A percentile compares a stretch with the other conserved stretches of the same genome.
phyloP scores from a whole-genome alignment of 305 asterid genomes.

The Salvia sclarea region DNA sequence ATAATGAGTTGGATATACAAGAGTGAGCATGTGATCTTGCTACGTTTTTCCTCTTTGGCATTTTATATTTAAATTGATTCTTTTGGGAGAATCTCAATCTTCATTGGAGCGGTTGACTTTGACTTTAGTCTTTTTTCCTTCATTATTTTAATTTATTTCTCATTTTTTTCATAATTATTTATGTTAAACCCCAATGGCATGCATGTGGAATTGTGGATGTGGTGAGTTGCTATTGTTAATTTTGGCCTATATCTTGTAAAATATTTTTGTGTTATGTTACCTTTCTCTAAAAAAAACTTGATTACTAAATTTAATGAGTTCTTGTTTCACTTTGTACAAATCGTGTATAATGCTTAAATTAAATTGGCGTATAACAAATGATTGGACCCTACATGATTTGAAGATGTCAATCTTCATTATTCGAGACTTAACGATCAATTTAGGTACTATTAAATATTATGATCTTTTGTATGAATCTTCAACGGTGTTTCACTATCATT shows the following conservation, averaged over 20 bases:
- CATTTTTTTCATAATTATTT: no score
- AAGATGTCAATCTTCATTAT: background rate
- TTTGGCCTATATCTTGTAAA: background rate
- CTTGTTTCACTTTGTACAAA: background rate
- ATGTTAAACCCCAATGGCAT: background rate
- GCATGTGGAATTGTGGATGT: no score
- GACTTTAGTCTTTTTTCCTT: background rate
- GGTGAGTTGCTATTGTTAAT: background rate
- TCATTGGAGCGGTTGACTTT: slow-evolving; percentile 23
- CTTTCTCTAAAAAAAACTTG: no score
- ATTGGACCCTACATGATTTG: background rate
- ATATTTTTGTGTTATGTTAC: no score
- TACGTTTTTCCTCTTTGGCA: slow-evolving; percentile 28
- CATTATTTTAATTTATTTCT: background rate
- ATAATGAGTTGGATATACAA: slow-evolving; percentile 25
- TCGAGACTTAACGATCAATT: background rate
- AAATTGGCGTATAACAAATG: background rate
- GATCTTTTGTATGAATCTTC: no score
- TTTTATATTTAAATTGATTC: slow-evolving; percentile 13
- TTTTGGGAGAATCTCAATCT: slow-evolving; percentile 16
- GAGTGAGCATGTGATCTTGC: slow-evolving; percentile 34
- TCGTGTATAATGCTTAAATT: background rate
- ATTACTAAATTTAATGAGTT: background rate
- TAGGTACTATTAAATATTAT: background rate
- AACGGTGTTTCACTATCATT: no score